Conservation (phyloP, 2,329 filamentous ascomycete species). For the Aspergillus candidus region DNA sequence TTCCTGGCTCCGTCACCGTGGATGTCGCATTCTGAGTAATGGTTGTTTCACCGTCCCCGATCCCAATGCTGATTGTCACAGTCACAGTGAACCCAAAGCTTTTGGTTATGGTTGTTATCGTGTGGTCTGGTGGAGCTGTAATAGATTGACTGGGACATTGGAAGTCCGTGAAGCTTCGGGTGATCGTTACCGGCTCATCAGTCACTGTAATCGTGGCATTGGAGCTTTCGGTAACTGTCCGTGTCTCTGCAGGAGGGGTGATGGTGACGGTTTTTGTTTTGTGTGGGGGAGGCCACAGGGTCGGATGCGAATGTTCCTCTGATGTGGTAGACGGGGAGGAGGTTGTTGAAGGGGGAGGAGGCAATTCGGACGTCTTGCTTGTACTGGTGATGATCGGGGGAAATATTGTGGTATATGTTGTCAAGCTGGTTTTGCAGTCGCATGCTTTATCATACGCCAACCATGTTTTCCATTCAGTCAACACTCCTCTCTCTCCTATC, state of each 20-base stretch:
- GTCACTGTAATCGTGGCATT: neutral
- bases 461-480: too few species aligned
- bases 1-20: neutral
- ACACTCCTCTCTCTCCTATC: too few species aligned
- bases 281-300: conserved; percentile 4
- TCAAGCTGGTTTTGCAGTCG: neutral
- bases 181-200: neutral
- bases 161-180: neutral
- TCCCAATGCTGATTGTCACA: neutral
- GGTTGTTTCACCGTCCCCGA: neutral
- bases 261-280: neutral
- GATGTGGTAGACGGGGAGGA: neutral
- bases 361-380: too few species aligned
- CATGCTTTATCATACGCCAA: too few species aligned
- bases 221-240: neutral
- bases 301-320: too few species aligned
- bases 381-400: too few species aligned
- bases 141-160: too few species aligned
- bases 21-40: conserved; percentile 1
- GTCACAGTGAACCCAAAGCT: neutral
- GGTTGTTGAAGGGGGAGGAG: neutral
- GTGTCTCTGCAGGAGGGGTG: neutral
- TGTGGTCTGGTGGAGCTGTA: neutral
- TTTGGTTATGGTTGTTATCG: neutral
- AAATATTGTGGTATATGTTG: too few species aligned